Evolutionary conservation across 768 basidiomycete species (phyloP), one percentile per base, ranked within the genome.

Genomic region (Mycena sanguinolenta): DNA sequence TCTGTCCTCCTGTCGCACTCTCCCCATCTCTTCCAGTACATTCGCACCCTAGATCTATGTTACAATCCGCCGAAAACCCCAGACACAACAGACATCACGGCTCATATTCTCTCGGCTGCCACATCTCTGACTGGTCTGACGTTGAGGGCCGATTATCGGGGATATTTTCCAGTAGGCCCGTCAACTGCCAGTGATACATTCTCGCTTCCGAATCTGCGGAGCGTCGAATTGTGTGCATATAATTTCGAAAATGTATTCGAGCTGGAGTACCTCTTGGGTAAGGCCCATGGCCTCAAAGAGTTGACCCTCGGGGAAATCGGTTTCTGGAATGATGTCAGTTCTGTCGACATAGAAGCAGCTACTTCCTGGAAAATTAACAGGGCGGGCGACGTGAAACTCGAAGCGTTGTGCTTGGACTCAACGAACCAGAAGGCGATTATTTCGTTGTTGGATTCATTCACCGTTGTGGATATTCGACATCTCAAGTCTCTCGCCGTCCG

Each of bases 11-110:
- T 55, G 9, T 55, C 32, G 9, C 7, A 8, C 32, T 55, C 54
- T 55, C 64, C 64, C 1, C 55, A 58, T 28, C 42, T 65, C n/a
- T 55, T 46, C 27, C 3, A 2, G 7, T 65, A 65, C 34, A 38
- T 65, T 16, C 57, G 57, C 12, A 21, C 42, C 25, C 34, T 58
- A 34, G 46, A 65, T 50, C 34, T 65, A 2, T 57, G 38, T 30
- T 58, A 57, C 13, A 36, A 17, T n/a, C 25, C 14, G 53, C n/a
- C n/a, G n/a, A n/a, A n/a, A n/a, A n/a, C n/a, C n/a, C n/a, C n/a
- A n/a, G n/a, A n/a, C n/a, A n/a, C n/a, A n/a, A n/a, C n/a, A n/a
- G 21, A 54, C 28, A 21, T 32, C 53, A 14, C 32, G 6, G 30
- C 53, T 54, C 53, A 12, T 7, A 54, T 54, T 54, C 30, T 53